Evolutionary conservation across 1,284 basidiomycete genomes (phyloP), one percentile per base, ranked within the genome.

Genomic region (Afroboletus lepidellus): DNA sequence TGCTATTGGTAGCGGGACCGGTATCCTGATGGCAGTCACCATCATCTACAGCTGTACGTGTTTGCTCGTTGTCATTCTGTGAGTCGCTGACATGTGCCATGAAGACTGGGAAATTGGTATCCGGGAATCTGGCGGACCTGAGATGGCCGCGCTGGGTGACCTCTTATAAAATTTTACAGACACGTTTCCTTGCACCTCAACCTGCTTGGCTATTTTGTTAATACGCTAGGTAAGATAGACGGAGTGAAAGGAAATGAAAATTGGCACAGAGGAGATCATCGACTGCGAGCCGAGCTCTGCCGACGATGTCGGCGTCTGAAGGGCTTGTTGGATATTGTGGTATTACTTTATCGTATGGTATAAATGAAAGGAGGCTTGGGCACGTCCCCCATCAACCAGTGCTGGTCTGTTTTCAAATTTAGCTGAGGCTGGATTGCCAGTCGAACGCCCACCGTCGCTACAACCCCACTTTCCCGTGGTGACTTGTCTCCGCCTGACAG

Each of bases 1-100:
- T 56, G 96, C 95, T 5, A 87, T 99, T 53, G 96, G 95, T 30
- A 93, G 90, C 57, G 96, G 96, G 47, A 99, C 96, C 13, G 96
- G 96, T 82, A 97, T 98, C 65, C 78, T 98, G 60, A 94, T 98
- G 87, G 95, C 94, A 37, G 94, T 97, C 50, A 98, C 95, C 37
- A 98, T 94, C 69, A 98, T 98, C 72, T 98, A 98, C 74, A 87
- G 90, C 70, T 95, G 77, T 79, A 55, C 33, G 76, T 55, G 21
- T 37, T 29, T 44, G 15, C 8, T 36, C 18, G 38, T 21, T 13
- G 8, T 29, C 1, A 33, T 46, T 34, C 5, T 23, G 2, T 43
- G 9, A 15, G 13, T 46, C 57, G 23, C 53, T 24, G 18, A n/a
- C 9, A 11, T 25, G 2, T 7, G 1, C 24, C 21, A 6, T 21